Base-by-base conservation (phyloP, 345 rosid genomes). In the Limnanthes douglasii region DNA sequence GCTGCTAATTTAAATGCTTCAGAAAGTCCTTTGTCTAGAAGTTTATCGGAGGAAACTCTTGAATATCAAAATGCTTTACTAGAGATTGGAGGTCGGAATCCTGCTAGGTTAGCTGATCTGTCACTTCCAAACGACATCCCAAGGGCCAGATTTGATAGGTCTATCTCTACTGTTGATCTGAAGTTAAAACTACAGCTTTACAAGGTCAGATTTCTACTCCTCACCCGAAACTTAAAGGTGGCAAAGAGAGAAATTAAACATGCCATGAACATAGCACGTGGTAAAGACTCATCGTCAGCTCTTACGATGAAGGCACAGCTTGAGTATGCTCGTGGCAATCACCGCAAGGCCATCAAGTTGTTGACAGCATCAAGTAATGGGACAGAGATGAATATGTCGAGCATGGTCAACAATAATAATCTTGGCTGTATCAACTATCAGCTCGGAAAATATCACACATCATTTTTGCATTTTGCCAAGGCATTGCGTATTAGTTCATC, bases 181-280 rank as follows among this genome's bases (percentile, higher is more conserved):
- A 92, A 78, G 85, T 85, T 84, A 16, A 84, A 75, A 69, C 60
- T 90, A 76, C 96, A 78, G 59, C 88, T 81, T 41, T 85, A 92
- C 74, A 85, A 71, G 77, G 96, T 92, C 38, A 73, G 61, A 4
- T 71, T 85, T 65, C 63, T 81, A 48, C 93, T 85, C 46, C 83
- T 84, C 35, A 73, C 93, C 15, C 77, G 90, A 53, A 92, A 92
- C 57, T 48, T 92, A 50, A 85, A 81, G 60, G 73, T 74, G 51
- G 99, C 94, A 1, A 92, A 92, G 69, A 94, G 96, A 15, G 99
- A 92, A 71, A 75, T 92, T 22, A 92, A 92, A 64, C 93, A 70
- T 62, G 88, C 96, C 8, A 75, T 92, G 71, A 85, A 85, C 61
- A 70, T 73, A 54, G 88, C 82, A 39, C 85, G 93, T 15, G 80